Conservation (phyloP, 2,329 filamentous ascomycete genomes). For the Westerdykella ornata region DNA sequence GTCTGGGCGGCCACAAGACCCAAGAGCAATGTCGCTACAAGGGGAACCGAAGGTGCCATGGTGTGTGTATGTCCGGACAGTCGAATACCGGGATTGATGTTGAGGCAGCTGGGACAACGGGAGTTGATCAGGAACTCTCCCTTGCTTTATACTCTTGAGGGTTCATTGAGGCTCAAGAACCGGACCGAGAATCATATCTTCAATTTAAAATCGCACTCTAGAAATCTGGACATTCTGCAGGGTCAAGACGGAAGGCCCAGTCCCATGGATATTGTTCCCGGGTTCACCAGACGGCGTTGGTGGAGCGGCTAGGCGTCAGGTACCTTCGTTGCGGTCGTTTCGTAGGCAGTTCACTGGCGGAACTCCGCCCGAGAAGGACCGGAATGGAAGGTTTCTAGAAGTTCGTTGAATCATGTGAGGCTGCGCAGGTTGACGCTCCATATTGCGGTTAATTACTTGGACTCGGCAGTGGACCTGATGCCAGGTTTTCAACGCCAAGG, state of each 20-base stretch:
- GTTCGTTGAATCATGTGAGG: slow-evolving; percentile 11
- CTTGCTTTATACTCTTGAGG: slow-evolving; percentile 2
- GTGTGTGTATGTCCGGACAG: slow-evolving; percentile 1
- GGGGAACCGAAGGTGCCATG: slow-evolving; percentile 19
- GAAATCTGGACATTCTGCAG: slow-evolving; percentile 5
- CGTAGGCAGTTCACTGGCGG: neutral
- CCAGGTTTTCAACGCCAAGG: slow-evolving; percentile 8
- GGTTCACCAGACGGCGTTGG: slow-evolving; percentile 1
- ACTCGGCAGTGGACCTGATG: slow-evolving; percentile 3
- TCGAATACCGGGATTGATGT: neutral
- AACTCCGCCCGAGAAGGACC: slow-evolving; percentile 3
- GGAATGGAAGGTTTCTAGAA: slow-evolving; percentile 6
- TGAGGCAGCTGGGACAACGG: neutral
- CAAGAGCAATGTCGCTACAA: slow-evolving; percentile 23
- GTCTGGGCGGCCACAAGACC: slow-evolving; percentile 27
- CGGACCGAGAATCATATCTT: slow-evolving; percentile 3
- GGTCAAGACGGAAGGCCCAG: slow-evolving; percentile 4
- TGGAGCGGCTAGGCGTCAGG: slow-evolving; percentile 2
- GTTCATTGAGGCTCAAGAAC: neutral
- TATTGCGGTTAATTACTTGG: slow-evolving; percentile 15
- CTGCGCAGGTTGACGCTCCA: slow-evolving; percentile 5
- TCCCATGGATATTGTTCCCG: slow-evolving; percentile 2
- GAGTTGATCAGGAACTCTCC: neutral
- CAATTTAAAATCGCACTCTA: slow-evolving; percentile 9
- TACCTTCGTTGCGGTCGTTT: neutral